Base-by-base conservation (phyloP, 2,329 filamentous ascomycete species). In the Didymella sp. region DNA sequence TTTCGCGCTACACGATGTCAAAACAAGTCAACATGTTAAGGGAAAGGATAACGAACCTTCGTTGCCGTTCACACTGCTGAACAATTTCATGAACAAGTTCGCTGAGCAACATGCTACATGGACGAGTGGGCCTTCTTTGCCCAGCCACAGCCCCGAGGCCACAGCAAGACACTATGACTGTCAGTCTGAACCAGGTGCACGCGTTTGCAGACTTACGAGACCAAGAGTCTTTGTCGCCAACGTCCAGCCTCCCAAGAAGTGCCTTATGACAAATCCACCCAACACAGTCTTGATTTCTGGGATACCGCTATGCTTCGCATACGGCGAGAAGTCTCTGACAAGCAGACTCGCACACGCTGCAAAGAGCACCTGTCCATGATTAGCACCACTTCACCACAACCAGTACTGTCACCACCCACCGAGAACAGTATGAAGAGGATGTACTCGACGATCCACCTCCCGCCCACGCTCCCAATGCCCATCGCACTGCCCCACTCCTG, bases 101-200 rank as follows among this genome's bases (percentile, higher is more conserved):
- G 94, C 92, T 73, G 93, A 97, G 76, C 95, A 98, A 78, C 95
- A 98, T 58, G 94, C 94, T 21, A 98, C 93, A 76, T 99, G 94
- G 6, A 99, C 94, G 33, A 98, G 79, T 0, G 94, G 94, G 1
- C 94, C 94, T 80, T 99, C 94, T 76, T 98, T 98, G 28, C 94
- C 94, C 13, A 98, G 81, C 94, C 95, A 98, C 82, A 99, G 88
- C 47, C 94, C 94, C 6, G 93, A 97, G 63, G 91, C 91, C 41
- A 97, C 94, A 40, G 94, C 90, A 31, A 98, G 85, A 74, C 92
- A 93, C 87, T 96, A 58, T 12, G 2, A n/a, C 22, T 9, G 55
- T 67, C 40, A 76, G 73, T 62, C 45, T 41, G 24, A 30, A 24
- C 4, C 4, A 44, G 6, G n/a, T 9, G 1, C 1, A 5, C 40